Evolutionary conservation across 345 rosid species (phyloP).

Genomic region (Barbarea vulgaris): DNA sequence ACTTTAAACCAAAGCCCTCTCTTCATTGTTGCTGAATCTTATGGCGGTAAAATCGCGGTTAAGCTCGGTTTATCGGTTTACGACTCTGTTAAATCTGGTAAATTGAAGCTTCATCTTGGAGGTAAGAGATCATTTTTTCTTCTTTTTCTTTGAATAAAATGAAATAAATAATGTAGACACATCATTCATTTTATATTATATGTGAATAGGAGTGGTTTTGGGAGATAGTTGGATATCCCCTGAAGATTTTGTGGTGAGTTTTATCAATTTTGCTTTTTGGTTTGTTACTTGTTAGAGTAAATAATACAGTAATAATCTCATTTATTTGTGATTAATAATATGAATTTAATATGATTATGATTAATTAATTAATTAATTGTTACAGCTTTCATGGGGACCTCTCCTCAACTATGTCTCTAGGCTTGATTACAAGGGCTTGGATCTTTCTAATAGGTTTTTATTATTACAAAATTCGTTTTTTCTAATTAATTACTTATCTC

Average conservation of each 20-base stretch:
- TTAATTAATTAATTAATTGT: neutral
- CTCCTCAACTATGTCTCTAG: conserved; percentile 76
- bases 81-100: conserved; percentile 60
- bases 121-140: conserved; percentile 42
- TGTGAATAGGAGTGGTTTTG: conserved; percentile 64
- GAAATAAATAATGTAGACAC: neutral
- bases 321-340: neutral
- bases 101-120: conserved; percentile 69
- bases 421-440: conserved; percentile 59
- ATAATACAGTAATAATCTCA: neutral
- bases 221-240: conserved; percentile 97
- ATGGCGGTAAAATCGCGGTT: conserved; percentile 89
- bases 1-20: conserved; percentile 66
- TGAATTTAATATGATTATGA: neutral
- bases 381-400: conserved; percentile 92
- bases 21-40: conserved; percentile 83
- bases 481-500: neutral
- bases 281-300: neutral
- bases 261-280: neutral
- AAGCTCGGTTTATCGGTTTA: conserved; percentile 68
- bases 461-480: neutral
- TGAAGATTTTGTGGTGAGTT: conserved; percentile 81
- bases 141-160: neutral
- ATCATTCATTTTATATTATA: neutral
- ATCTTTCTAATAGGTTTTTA: conserved; percentile 57